phyloP scores from a whole-genome alignment of 2,329 filamentous ascomycete genomes.

The Fusarium xylarioides region DNA sequence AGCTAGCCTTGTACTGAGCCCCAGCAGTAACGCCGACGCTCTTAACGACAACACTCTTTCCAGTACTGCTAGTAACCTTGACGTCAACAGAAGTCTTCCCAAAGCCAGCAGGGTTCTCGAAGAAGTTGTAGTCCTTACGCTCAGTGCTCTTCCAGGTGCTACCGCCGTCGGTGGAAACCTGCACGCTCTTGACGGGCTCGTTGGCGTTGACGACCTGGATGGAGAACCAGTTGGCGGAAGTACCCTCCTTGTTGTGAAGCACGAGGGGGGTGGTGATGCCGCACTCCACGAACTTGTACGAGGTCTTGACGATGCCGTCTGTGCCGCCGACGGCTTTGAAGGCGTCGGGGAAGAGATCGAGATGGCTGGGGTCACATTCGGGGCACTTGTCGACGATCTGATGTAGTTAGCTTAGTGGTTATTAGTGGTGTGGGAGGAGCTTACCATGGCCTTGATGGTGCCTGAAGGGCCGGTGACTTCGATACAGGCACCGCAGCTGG shows the following conservation, averaged over 20 bases:
- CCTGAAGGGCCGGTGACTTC: conserved; percentile 66
- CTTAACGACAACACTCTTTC: conserved; percentile 61
- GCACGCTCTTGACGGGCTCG: conserved; percentile 62
- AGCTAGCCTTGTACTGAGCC: conserved; percentile 42
- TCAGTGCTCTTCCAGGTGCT: conserved; percentile 65
- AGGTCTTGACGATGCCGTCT: conserved; percentile 49
- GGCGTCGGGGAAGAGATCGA: conserved; percentile 57
- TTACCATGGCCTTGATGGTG: conserved; percentile 71
- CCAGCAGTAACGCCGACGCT: conserved; percentile 55
- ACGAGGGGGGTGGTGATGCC: conserved; percentile 53
- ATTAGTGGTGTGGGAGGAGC: not conserved
- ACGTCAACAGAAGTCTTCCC: conserved; percentile 63
- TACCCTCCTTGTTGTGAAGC: conserved; percentile 57
- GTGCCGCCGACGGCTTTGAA: conserved; percentile 50
- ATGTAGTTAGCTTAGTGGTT: not conserved
- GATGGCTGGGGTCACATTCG: conserved; percentile 52
- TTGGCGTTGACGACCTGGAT: conserved; percentile 72
- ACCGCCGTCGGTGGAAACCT: conserved; percentile 69
- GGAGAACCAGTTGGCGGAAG: conserved; percentile 53
- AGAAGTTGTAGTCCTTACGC: conserved; percentile 67
- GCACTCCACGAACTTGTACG: conserved; percentile 51
- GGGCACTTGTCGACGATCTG: conserved; percentile 58
- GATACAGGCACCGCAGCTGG: conserved; percentile 70
- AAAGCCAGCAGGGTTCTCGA: conserved; percentile 67
- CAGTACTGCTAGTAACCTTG: conserved; percentile 62